A percentile compares a stretch with the other conserved stretches of the same genome.
Conservation (phyloP, 2,329 filamentous ascomycete genomes). For the Ophiostoma sp. region DNA sequence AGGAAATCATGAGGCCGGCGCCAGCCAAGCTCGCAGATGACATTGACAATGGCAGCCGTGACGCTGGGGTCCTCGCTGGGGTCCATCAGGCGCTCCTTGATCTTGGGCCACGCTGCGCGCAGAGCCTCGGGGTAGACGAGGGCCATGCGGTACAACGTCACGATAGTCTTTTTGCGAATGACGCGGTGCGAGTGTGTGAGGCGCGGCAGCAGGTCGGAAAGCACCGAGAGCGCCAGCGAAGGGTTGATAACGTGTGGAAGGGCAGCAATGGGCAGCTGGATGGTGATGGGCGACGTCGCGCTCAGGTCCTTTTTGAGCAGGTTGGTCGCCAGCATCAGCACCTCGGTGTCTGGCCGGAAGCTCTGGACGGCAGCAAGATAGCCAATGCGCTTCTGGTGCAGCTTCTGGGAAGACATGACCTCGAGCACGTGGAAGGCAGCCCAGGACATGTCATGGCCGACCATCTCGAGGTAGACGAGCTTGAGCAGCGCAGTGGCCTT, state of each 20-base stretch:
- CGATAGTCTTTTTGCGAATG: slow-evolving; percentile 91
- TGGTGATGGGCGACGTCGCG: slow-evolving; percentile 65
- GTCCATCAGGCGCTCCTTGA: slow-evolving; percentile 90
- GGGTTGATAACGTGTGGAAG: slow-evolving; percentile 94
- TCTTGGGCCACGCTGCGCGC: slow-evolving; percentile 90
- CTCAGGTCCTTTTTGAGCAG: slow-evolving; percentile 90
- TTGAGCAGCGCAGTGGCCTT: slow-evolving; percentile 96
- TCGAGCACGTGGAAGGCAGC: slow-evolving; percentile 96
- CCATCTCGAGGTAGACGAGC: slow-evolving; percentile 97
- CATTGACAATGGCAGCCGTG: slow-evolving; percentile 92
- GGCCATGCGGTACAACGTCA: slow-evolving; percentile 87
- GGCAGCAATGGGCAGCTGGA: slow-evolving; percentile 79
- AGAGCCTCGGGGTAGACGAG: slow-evolving; percentile 95
- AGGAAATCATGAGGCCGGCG: slow-evolving; percentile 89
- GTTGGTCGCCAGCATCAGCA: slow-evolving; percentile 96
- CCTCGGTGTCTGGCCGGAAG: slow-evolving; percentile 91
- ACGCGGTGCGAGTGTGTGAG: slow-evolving; percentile 78
- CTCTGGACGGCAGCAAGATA: slow-evolving; percentile 95
- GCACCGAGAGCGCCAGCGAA: slow-evolving; percentile 81
- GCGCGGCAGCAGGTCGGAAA: slow-evolving; percentile 79
- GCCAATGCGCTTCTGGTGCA: slow-evolving; percentile 89
- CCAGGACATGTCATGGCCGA: slow-evolving; percentile 99
- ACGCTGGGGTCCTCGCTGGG: slow-evolving; percentile 86
- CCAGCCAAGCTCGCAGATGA: slow-evolving; percentile 94
- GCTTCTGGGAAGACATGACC: slow-evolving; percentile 96